A percentile compares a stretch with the other conserved stretches of the same genome.
phyloP scores from a whole-genome alignment of 1,284 basidiomycete genomes.

The Leccinum subrobustum region DNA sequence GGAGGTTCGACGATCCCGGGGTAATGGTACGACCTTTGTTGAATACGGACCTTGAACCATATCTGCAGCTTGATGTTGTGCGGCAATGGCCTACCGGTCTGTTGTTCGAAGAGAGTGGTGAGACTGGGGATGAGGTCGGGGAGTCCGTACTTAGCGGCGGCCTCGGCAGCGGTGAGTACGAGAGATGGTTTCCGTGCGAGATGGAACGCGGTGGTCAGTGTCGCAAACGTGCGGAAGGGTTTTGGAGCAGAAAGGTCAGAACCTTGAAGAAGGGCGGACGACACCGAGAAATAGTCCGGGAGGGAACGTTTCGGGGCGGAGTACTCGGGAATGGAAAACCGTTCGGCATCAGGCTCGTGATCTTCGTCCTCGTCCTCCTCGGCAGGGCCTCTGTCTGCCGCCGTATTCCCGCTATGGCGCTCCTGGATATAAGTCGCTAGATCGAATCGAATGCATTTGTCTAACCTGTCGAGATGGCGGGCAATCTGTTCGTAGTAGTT shows the following conservation, averaged over 20 bases:
- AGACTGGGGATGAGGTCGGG: slow-evolving; percentile 4
- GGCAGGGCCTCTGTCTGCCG: neutral
- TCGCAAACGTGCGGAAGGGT: slow-evolving; percentile 4
- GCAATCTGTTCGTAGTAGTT: neutral
- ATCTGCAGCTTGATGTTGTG: slow-evolving; percentile 1
- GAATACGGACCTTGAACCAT: slow-evolving; percentile 2
- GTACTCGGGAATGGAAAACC: neutral
- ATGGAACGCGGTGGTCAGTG: slow-evolving; percentile 6
- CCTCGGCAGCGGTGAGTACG: neutral
- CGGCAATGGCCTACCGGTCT: neutral
- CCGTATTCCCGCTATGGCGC: neutral
- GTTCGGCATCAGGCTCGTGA: slow-evolving; percentile 1
- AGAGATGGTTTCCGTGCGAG: slow-evolving; percentile 1
- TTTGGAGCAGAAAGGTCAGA: neutral
- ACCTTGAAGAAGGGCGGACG: neutral
- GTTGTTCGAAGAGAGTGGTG: neutral
- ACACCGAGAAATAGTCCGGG: slow-evolving; percentile 6
- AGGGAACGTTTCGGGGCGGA: neutral
- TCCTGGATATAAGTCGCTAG: neutral
- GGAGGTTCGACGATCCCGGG: neutral
- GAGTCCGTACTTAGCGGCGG: neutral
- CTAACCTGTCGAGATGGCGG: neutral
- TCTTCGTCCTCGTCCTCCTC: neutral
- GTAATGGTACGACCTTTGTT: slow-evolving; percentile 1
- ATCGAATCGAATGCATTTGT: slow-evolving; percentile 7